Percentiles rank a stretch among this genome's conserved stretches.
Evolutionary conservation across 306 rosid species (phyloP).

Genomic region (Dryas alaskensis): DNA sequence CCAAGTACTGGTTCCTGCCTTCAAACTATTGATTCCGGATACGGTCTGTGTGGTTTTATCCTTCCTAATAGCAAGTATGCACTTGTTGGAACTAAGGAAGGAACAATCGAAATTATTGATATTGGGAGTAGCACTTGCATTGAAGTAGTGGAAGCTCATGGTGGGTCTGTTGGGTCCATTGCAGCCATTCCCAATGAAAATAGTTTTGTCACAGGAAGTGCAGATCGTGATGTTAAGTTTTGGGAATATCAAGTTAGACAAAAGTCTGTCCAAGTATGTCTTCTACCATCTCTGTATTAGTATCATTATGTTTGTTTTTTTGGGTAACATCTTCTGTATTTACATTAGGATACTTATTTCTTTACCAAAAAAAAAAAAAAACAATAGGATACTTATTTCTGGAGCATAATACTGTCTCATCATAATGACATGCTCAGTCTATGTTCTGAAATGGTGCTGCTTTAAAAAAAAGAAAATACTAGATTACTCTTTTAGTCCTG

Average conservation of each 20-base stretch:
- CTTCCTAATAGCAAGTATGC: conserved; percentile 77
- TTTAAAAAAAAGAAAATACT: neutral
- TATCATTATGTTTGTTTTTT: neutral
- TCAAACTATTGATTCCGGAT: conserved; percentile 85
- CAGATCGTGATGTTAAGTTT: conserved; percentile 90
- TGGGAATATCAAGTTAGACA: conserved; percentile 79
- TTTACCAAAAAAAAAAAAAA: too few relatives aligned
- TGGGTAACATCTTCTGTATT: too few relatives aligned
- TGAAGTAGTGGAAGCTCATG: conserved; percentile 84
- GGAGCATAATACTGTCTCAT: neutral
- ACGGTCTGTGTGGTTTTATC: conserved; percentile 77
- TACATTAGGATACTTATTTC: too few relatives aligned
- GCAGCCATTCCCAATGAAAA: conserved; percentile 63
- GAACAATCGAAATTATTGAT: conserved; percentile 77
- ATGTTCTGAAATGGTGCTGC: neutral
- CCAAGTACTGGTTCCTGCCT: conserved; percentile 91
- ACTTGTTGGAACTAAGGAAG: conserved; percentile 89
- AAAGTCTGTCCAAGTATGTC: conserved; percentile 70
- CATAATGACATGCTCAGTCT: neutral
- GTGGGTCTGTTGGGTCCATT: conserved; percentile 69
- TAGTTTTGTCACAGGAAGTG: conserved; percentile 90
- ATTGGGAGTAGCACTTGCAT: conserved; percentile 76
- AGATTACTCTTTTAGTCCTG: neutral
- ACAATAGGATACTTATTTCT: neutral
- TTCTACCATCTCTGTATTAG: conserved; percentile 9